A percentile compares a stretch with the other conserved stretches of the same genome.
These are phyloP conservation scores for Gonapodya prolifera DNA, from an alignment of 192 early-diverging fungal genomes.

Conservation along the genomic window DNA sequence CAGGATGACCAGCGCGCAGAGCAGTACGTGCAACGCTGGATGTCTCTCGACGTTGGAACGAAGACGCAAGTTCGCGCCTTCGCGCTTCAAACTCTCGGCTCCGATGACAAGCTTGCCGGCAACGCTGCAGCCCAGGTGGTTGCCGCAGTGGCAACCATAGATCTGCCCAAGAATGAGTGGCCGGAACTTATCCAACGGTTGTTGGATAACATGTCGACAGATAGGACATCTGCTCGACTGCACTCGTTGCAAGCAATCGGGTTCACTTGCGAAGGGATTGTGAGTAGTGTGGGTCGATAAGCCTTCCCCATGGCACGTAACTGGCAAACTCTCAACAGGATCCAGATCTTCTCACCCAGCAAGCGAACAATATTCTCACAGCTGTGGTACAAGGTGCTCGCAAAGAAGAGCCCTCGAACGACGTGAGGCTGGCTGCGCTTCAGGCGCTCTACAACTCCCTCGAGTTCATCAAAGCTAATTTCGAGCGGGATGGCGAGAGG, in stretches of 20 bases:
- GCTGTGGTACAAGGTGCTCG: constrained; percentile 91
- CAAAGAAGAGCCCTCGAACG: constrained; percentile 73
- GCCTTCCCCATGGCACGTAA: background rate
- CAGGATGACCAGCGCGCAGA: constrained; percentile 4
- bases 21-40: constrained; percentile 11
- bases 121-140: constrained; percentile 68
- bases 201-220: constrained; percentile 58
- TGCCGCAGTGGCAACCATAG: constrained; percentile 84
- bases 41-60: constrained; percentile 5
- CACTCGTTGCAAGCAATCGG: constrained; percentile 81
- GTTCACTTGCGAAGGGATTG: constrained; percentile 82
- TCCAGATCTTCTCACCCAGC: constrained; percentile 61
- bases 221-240: constrained; percentile 60
- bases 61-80: background rate
- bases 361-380: constrained; percentile 85
- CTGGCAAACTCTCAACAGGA: constrained; percentile 39
- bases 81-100: constrained; percentile 25
- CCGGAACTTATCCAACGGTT: constrained; percentile 69
- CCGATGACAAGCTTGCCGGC: constrained; percentile 39
- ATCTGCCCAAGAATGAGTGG: constrained; percentile 82
- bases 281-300: constrained; percentile 14
- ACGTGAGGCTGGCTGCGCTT: constrained; percentile 79
- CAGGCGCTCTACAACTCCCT: constrained; percentile 87
- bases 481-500: constrained; percentile 85
- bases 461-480: constrained; percentile 88